Percentiles rank a stretch among this genome's conserved stretches.
Evolutionary conservation across 1,284 basidiomycete species (phyloP).

Genomic region (Cutaneotrichosporon sp.): DNA sequence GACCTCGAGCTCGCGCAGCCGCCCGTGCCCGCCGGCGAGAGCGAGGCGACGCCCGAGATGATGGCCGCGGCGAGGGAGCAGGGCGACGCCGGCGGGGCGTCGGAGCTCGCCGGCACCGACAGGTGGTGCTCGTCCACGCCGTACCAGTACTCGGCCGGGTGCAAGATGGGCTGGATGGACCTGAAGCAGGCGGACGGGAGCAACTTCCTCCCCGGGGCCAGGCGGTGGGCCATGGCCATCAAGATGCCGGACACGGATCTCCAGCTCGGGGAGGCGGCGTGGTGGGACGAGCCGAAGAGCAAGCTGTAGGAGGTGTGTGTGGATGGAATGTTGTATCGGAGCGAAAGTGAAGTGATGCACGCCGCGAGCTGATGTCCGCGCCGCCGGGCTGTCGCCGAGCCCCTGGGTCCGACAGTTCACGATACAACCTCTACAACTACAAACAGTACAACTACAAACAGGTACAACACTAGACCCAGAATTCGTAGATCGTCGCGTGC

Average conservation of each 20-base stretch:
- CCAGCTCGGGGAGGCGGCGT: conserved; percentile 2
- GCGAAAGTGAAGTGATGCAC: too few species aligned
- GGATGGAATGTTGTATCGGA: neutral
- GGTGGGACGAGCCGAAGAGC: conserved; percentile 5
- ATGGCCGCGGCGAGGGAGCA: neutral
- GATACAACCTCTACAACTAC: too few species aligned
- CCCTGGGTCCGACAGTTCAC: too few species aligned
- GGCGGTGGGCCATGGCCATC: conserved; percentile 7
- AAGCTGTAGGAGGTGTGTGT: neutral
- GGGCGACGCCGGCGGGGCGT: neutral
- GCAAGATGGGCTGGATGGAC: conserved; percentile 8
- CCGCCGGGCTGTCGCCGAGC: too few species aligned
- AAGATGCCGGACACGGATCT: conserved; percentile 6
- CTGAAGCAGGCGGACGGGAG: conserved; percentile 9
- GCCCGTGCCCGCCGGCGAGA: conserved; percentile 1
- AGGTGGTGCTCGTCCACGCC: conserved; percentile 12
- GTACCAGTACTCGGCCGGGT: conserved; percentile 9
- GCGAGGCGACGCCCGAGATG: neutral
- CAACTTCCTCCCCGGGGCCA: neutral
- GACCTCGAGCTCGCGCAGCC: conserved; percentile 13
- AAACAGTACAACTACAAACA: too few species aligned
- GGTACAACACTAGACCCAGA: too few species aligned
- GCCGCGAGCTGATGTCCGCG: too few species aligned
- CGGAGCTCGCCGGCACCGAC: conserved; percentile 9
- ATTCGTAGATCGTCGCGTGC: too few species aligned